Evolutionary conservation across 2,329 filamentous ascomycete genomes (phyloP).

Genomic region (Sporothrix globosa): DNA sequence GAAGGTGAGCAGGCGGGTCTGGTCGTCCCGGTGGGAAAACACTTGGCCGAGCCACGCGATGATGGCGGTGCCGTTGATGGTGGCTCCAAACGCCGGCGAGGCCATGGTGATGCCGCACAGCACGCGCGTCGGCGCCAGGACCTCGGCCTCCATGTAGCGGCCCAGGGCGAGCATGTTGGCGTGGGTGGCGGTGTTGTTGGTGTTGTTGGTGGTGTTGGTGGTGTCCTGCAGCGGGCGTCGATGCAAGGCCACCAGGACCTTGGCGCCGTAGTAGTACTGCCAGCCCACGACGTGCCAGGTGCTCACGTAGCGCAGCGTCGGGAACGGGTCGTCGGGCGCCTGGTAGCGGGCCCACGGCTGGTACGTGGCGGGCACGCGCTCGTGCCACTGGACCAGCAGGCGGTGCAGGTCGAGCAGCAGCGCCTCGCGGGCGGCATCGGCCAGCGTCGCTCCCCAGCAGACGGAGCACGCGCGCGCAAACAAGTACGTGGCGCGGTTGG

Average conservation of each 20-base stretch:
- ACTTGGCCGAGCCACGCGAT: constrained; percentile 5
- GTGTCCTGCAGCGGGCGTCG: neutral
- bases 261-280: constrained; percentile 9
- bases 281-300: constrained; percentile 4
- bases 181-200: neutral
- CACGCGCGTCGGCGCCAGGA: neutral
- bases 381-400: neutral
- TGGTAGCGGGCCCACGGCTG: constrained; percentile 9
- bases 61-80: constrained; percentile 2
- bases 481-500: constrained; percentile 1
- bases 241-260: neutral
- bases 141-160: constrained; percentile 7
- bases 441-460: neutral
- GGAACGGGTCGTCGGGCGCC: constrained; percentile 3
- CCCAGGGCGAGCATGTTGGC: neutral
- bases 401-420: neutral
- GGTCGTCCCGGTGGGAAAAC: neutral
- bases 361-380: neutral
- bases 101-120: constrained; percentile 14
- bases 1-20: neutral
- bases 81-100: neutral
- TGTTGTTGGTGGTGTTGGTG: too few species aligned
- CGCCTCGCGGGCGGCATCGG: neutral
- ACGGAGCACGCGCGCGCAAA: constrained; percentile 1
- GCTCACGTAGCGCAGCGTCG: neutral